Conservation (phyloP, 805 yeast genomes). For the Sugiyamaella boreocaroliniensis region DNA sequence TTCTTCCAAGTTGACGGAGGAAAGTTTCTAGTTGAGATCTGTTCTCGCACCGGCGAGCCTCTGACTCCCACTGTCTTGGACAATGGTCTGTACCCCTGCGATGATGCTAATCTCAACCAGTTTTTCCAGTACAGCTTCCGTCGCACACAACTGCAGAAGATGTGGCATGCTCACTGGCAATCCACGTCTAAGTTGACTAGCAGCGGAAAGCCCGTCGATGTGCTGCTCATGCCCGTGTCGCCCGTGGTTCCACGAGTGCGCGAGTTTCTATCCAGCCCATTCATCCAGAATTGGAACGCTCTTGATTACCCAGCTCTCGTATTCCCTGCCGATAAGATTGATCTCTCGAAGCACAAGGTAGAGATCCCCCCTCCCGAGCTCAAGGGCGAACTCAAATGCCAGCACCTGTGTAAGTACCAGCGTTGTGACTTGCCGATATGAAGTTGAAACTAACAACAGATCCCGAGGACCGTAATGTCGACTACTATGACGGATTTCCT, state of each 20-base stretch:
- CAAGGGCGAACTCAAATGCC: slow-evolving; percentile 4
- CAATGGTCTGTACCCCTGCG: slow-evolving; percentile 23
- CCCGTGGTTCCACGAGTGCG: slow-evolving; percentile 29
- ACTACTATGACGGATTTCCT: slow-evolving; percentile 42
- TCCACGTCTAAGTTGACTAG: slow-evolving; percentile 32
- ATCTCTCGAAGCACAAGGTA: slow-evolving; percentile 37
- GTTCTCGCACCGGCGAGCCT: slow-evolving; percentile 67
- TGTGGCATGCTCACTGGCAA: slow-evolving; percentile 40
- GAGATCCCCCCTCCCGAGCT: slow-evolving; percentile 9
- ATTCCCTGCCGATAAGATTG: slow-evolving; percentile 23
- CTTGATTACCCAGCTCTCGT: slow-evolving; percentile 19
- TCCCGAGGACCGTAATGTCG: neutral
- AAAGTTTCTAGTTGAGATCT: slow-evolving; percentile 43
- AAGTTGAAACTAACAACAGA: neutral
- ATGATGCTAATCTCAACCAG: slow-evolving; percentile 12
- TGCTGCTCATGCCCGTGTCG: slow-evolving; percentile 40
- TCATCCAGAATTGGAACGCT: slow-evolving; percentile 14
- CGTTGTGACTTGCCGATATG: neutral
- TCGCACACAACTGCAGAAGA: slow-evolving; percentile 27
- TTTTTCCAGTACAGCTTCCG: slow-evolving; percentile 5
- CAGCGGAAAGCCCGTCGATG: slow-evolving; percentile 42
- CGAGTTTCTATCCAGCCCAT: slow-evolving; percentile 7
- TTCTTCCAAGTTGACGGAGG: slow-evolving; percentile 54
- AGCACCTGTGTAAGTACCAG: slow-evolving; percentile 9
- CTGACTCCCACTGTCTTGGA: slow-evolving; percentile 27